Percentiles rank a stretch among this genome's conserved stretches.
phyloP scores from a whole-genome alignment of 148 eudicot genomes.

The Chenopodium formosanum region DNA sequence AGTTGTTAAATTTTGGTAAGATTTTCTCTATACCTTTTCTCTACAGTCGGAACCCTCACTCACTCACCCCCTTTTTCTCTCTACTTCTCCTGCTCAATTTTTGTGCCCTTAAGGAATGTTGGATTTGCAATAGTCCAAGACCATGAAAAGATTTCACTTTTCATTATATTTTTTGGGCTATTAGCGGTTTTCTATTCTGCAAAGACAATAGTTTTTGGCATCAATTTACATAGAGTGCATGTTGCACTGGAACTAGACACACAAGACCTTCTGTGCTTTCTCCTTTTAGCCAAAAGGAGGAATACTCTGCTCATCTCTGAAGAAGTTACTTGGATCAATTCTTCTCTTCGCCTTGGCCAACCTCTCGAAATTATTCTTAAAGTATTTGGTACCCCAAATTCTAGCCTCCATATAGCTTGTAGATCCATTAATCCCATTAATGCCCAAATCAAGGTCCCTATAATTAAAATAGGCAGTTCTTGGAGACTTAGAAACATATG shows the following conservation, averaged over 20 bases:
- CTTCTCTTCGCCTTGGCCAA: constrained; percentile 30
- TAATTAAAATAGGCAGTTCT: constrained; percentile 36
- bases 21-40: too few relatives aligned
- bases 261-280: not conserved
- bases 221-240: not conserved
- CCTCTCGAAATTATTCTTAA: constrained; percentile 30
- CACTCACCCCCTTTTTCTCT: too few relatives aligned
- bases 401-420: constrained; percentile 21
- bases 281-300: constrained; percentile 22
- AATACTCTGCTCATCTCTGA: constrained; percentile 31
- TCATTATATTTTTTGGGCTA: not conserved
- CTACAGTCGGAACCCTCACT: too few relatives aligned
- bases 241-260: constrained; percentile 1
- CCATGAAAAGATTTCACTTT: too few relatives aligned
- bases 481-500: constrained; percentile 29
- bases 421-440: constrained; percentile 22
- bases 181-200: not conserved
- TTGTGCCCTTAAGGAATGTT: too few relatives aligned
- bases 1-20: too few relatives aligned
- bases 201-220: not conserved
- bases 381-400: constrained; percentile 26
- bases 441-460: constrained; percentile 40
- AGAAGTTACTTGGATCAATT: constrained; percentile 26
- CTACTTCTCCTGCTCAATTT: too few relatives aligned
- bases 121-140: too few relatives aligned